Evolutionary conservation across 2,329 filamentous ascomycete species (phyloP), one percentile per base, ranked within the genome.

Genomic region (Acephala macrosclerotiorum): DNA sequence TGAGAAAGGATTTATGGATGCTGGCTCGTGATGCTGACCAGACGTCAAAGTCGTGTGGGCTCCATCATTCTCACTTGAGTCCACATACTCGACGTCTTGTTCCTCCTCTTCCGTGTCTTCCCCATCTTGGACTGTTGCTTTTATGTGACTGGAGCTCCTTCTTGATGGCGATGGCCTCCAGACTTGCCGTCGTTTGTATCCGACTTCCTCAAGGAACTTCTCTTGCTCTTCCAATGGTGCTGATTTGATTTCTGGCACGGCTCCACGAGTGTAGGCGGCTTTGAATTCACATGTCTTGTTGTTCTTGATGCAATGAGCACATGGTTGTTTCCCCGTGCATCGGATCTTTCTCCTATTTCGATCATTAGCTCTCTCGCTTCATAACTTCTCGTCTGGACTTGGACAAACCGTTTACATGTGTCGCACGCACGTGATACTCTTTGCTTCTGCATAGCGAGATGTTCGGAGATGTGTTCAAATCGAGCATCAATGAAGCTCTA

Each of bases 351-450:
- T 65, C 22, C 66, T 68, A 33, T 53, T 53, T 29, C 49, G 26
- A 22, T n/a, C 45, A 49, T 53, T 53, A 53, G 49, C 11, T 29
- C 9, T 22, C 4, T n/a, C 45, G n/a, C 25, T 20, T 33, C 22
- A 11, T 26, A 29, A 14, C 5, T 20, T 22, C 49, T 16, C 2
- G 49, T 49, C n/a, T 18, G n/a, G 25, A 22, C 1, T 14, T 7
- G 12, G 18, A 58, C 55, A 16, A 29, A 65, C 66, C 33, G 16
- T 33, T 65, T 67, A 35, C 66, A 67, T 22, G 56, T 59, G 55
- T 67, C 66, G 25, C 66, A 67, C 16, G 62, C 66, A 42, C 66
- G 66, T 42, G 66, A 63, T 12, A 65, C 61, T 35, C 62, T 29
- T 12, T 60, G 56, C 40, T 65, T 64, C 45, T 60, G 58, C 49